Conservation (phyloP, 2,329 filamentous ascomycete genomes). For the Aspergillus sp. region DNA sequence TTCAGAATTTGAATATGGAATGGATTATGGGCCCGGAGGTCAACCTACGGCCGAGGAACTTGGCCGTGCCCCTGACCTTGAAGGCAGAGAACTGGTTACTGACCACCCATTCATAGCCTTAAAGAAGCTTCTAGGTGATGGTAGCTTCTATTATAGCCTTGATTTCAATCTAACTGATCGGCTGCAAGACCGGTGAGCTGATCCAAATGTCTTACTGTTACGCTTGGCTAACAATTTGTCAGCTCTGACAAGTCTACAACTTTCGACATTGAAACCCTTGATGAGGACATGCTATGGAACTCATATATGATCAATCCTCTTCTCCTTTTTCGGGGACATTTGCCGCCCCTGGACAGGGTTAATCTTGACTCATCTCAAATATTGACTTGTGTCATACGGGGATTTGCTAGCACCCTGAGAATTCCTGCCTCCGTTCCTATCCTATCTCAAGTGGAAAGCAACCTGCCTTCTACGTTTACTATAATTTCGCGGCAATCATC, state of each 20-base stretch:
- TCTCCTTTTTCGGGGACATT: slow-evolving; percentile 77
- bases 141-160: slow-evolving; percentile 97
- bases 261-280: slow-evolving; percentile 88
- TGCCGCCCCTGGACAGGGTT: slow-evolving; percentile 69
- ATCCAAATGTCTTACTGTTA: slow-evolving; percentile 1
- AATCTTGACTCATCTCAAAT: slow-evolving; percentile 83
- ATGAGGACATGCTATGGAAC: slow-evolving; percentile 94
- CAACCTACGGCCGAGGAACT: slow-evolving; percentile 51
- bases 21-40: slow-evolving; percentile 52
- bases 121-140: slow-evolving; percentile 86
- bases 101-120: slow-evolving; percentile 89
- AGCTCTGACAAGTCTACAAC: slow-evolving; percentile 70
- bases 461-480: slow-evolving; percentile 77
- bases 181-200: slow-evolving; percentile 71
- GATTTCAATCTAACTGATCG: slow-evolving; percentile 95
- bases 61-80: slow-evolving; percentile 46
- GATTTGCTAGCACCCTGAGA: slow-evolving; percentile 82
- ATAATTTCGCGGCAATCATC: slow-evolving; percentile 90
- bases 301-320: slow-evolving; percentile 96
- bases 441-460: slow-evolving; percentile 59
- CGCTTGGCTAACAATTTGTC: slow-evolving; percentile 12
- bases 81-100: slow-evolving; percentile 63
- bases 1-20: slow-evolving; percentile 75
- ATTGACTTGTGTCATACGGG: slow-evolving; percentile 87
- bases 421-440: slow-evolving; percentile 75